Evolutionary conservation across 331 rosid species (phyloP).

Genomic region (Stylosanthes scabra): DNA sequence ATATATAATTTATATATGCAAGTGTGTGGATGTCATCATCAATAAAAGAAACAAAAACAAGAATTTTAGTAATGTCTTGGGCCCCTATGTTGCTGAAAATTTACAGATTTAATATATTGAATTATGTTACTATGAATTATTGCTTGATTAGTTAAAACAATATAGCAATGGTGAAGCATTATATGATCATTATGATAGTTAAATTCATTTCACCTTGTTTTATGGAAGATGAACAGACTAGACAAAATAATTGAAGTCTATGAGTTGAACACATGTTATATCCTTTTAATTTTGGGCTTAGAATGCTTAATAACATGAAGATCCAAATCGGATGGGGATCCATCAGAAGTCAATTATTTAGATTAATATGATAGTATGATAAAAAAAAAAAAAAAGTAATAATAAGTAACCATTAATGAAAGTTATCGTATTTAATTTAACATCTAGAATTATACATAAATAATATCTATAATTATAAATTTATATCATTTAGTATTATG

Average conservation of each 20-base stretch:
- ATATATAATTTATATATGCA: neutral
- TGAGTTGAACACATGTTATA: neutral
- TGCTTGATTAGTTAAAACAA: neutral
- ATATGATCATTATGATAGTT: neutral
- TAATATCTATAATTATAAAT: no score
- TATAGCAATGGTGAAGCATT: no score
- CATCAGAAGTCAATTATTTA: neutral
- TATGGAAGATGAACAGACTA: neutral
- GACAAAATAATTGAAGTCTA: neutral
- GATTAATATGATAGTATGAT: neutral
- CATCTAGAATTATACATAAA: no score
- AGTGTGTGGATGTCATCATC: constrained; percentile 6
- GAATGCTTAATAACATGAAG: neutral
- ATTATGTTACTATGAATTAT: neutral
- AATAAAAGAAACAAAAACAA: neutral
- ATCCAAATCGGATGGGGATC: neutral
- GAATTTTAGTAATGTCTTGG: neutral
- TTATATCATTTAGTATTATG: no score
- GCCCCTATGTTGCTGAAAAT: neutral
- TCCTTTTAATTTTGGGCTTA: neutral
- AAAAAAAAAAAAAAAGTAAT: no score
- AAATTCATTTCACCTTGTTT: neutral
- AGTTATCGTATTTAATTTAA: no score
- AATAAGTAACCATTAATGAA: no score
- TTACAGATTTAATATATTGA: no score